A percentile compares a stretch with the other conserved stretches of the same genome.
Evolutionary conservation across 768 basidiomycete species (phyloP).

Genomic region (Lactarius sp.): DNA sequence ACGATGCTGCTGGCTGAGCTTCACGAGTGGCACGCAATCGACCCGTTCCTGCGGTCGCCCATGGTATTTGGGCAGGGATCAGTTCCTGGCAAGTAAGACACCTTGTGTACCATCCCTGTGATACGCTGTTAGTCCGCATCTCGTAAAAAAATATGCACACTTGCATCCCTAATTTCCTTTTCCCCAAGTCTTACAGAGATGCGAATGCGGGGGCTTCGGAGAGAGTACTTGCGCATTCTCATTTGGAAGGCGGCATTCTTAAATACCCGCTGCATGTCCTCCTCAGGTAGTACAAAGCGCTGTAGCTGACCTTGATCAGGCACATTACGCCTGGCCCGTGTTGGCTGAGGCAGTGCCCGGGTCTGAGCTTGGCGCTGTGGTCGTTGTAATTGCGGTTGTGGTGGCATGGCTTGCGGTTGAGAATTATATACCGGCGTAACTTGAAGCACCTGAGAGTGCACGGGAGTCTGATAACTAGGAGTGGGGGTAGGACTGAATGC

Average conservation of each 20-base stretch:
- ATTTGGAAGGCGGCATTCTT: constrained; percentile 79
- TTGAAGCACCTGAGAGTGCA: constrained; percentile 15
- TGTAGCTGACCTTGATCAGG: constrained; percentile 26
- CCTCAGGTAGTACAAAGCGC: too few species aligned
- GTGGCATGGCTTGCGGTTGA: constrained; percentile 1
- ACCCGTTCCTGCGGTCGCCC: constrained; percentile 47
- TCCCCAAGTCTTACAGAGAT: constrained; percentile 60
- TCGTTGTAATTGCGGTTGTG: constrained; percentile 2
- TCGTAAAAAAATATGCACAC: constrained; percentile 24
- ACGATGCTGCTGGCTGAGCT: constrained; percentile 15
- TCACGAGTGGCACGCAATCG: constrained; percentile 39
- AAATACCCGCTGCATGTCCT: constrained; percentile 58
- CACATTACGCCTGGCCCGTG: constrained; percentile 25
- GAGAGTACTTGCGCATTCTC: constrained; percentile 76
- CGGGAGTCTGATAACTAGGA: constrained; percentile 10
- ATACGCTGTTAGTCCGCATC: not conserved
- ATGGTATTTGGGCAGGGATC: constrained; percentile 81
- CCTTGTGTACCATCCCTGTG: constrained; percentile 72
- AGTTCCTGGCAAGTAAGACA: constrained; percentile 42
- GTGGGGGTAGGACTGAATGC: constrained; percentile 29
- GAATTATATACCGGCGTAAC: not conserved
- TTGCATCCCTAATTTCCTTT: constrained; percentile 62
- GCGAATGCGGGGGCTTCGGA: constrained; percentile 60
- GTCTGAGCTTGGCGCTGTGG: not conserved
- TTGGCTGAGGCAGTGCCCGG: too few species aligned